phyloP scores from a whole-genome alignment of 768 basidiomycete genomes.

The Boletus insuetus region DNA sequence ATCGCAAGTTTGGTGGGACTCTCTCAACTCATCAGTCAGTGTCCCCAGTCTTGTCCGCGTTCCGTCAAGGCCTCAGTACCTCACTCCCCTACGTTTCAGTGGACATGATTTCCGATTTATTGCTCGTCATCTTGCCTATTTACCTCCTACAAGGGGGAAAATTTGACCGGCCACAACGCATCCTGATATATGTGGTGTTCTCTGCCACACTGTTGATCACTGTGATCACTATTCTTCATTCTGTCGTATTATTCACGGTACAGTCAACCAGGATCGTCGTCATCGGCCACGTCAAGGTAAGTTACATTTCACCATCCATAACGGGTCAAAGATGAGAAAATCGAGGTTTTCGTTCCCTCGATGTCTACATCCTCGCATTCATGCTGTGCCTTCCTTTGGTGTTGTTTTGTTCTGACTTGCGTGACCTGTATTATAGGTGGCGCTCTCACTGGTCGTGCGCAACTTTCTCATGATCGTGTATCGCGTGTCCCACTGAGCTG shows the following conservation, averaged over 20 bases:
- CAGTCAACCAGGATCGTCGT: constrained; percentile 6
- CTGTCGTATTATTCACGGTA: constrained; percentile 1
- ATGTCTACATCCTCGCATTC: too few species aligned
- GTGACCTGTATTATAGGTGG: constrained; percentile 6
- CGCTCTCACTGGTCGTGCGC: constrained; percentile 25
- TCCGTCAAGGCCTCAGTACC: too few species aligned
- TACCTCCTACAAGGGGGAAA: constrained; percentile 3
- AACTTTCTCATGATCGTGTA: constrained; percentile 26
- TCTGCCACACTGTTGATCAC: constrained; percentile 19
- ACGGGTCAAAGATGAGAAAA: background rate
- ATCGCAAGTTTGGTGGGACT: constrained; percentile 8
- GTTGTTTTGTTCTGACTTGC: background rate
- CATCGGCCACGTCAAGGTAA: constrained; percentile 25
- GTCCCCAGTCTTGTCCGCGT: background rate
- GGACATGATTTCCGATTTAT: constrained; percentile 18
- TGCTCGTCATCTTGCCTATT: constrained; percentile 19
- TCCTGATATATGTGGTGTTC: constrained; percentile 20
- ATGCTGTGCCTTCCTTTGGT: too few species aligned
- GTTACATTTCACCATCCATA: background rate
- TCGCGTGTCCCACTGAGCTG: constrained; percentile 7
- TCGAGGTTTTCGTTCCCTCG: too few species aligned
- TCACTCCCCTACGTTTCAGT: constrained; percentile 6
- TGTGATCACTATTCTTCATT: constrained; percentile 20
- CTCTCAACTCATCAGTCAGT: constrained; percentile 23
- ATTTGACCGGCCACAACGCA: constrained; percentile 11